Percentiles rank a stretch among this genome's conserved stretches.
Evolutionary conservation across 169 alveolate species (phyloP).

Genomic region (Eimeria praecox): DNA sequence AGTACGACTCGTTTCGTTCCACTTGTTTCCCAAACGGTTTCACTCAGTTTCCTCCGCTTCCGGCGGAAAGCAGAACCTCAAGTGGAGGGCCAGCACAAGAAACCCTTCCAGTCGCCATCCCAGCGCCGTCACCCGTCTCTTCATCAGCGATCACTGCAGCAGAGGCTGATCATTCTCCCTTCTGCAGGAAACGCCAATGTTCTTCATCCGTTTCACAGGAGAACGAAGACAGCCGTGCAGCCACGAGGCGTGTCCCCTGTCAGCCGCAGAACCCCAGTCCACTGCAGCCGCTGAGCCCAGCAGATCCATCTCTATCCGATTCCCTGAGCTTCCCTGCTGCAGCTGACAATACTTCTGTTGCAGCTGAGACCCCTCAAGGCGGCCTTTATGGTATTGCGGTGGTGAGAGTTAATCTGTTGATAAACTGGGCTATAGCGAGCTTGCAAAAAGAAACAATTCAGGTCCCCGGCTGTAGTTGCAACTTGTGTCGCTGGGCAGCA

Average conservation of each 20-base stretch:
- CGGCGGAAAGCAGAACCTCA: neutral
- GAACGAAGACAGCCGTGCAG: neutral
- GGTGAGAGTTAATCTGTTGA: neutral
- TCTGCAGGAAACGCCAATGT: neutral
- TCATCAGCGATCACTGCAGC: neutral
- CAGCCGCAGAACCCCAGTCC: neutral
- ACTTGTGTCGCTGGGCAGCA: conserved; percentile 16
- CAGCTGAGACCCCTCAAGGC: neutral
- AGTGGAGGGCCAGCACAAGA: neutral
- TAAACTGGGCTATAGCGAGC: neutral
- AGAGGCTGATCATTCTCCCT: no score
- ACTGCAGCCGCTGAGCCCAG: conserved; percentile 15
- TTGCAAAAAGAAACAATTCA: neutral
- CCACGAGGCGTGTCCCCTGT: neutral
- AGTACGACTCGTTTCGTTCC: neutral
- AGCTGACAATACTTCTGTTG: neutral
- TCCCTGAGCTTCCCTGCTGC: neutral
- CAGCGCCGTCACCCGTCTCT: neutral
- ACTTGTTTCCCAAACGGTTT: neutral
- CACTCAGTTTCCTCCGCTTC: neutral
- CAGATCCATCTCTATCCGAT: conserved; percentile 17
- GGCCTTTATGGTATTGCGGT: neutral
- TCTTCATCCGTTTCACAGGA: neutral
- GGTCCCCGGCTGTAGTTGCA: neutral
- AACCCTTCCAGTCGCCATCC: neutral